Conservation (phyloP, 805 yeast species). For the Diddensiella caesifluorescens region DNA sequence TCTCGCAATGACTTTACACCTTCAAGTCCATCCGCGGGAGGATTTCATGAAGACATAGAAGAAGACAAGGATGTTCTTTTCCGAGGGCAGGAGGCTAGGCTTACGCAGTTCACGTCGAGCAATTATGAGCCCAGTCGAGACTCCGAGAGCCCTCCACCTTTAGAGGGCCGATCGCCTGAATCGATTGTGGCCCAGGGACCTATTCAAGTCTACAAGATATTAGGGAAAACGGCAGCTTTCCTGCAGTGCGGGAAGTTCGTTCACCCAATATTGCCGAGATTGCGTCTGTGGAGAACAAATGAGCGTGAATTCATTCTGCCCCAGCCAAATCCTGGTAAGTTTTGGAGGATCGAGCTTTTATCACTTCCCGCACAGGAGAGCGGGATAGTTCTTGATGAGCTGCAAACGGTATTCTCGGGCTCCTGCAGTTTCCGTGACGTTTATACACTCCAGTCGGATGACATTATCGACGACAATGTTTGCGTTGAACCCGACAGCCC, state of each 20-base stretch:
- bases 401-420: conserved; percentile 16
- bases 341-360: conserved; percentile 50
- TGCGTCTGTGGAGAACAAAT: conserved; percentile 50
- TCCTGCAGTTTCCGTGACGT: conserved; percentile 14
- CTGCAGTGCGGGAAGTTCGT: conserved; percentile 63
- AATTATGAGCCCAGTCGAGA: conserved; percentile 4
- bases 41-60: conserved; percentile 6
- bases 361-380: conserved; percentile 22
- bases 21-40: neutral
- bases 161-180: conserved; percentile 11
- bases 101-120: conserved; percentile 17
- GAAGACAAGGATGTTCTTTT: conserved; percentile 16
- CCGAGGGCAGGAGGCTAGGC: conserved; percentile 13
- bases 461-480: conserved; percentile 5
- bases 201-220: conserved; percentile 54
- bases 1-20: conserved; percentile 6
- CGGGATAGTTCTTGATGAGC: conserved; percentile 12
- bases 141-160: conserved; percentile 18
- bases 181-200: conserved; percentile 52
- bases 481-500: neutral
- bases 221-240: conserved; percentile 53
- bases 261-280: conserved; percentile 66
- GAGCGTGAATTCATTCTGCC: conserved; percentile 52
- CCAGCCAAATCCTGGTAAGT: conserved; percentile 67
- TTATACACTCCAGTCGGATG: neutral